Evolutionary conservation across 2,329 filamentous ascomycete genomes (phyloP).

Genomic region (Bipolaris sorokiniana): DNA sequence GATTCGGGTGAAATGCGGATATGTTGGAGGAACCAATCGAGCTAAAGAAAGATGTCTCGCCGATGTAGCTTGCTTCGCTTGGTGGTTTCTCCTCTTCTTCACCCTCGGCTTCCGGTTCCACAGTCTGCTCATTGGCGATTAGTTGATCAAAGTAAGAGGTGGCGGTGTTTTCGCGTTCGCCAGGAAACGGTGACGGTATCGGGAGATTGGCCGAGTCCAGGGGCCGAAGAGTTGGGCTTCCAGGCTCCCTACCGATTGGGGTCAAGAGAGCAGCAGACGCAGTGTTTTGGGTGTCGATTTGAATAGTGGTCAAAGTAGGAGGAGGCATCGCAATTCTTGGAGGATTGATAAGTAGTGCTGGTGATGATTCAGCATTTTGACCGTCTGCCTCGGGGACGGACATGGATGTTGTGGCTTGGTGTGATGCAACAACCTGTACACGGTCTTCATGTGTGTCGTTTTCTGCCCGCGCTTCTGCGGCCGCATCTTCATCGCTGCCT

Average conservation of each 20-base stretch:
- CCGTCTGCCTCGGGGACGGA: neutral
- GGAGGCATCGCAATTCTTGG: constrained; percentile 41
- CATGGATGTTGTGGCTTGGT: neutral
- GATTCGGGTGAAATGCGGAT: constrained; percentile 32
- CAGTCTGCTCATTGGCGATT: constrained; percentile 7
- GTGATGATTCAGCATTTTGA: constrained; percentile 3
- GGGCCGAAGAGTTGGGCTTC: constrained; percentile 43
- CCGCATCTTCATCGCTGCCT: neutral
- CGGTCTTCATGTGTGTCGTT: constrained; percentile 6
- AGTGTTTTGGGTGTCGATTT: constrained; percentile 26
- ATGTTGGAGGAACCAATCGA: constrained; percentile 38
- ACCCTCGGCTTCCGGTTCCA: neutral
- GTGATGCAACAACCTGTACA: constrained; percentile 3
- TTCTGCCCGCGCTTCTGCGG: neutral
- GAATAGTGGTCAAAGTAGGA: constrained; percentile 33
- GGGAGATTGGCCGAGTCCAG: constrained; percentile 46
- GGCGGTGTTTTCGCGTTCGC: constrained; percentile 27
- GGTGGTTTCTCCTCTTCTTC: constrained; percentile 18
- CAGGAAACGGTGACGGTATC: constrained; percentile 49
- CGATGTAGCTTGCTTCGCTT: constrained; percentile 33
- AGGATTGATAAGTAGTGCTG: constrained; percentile 3
- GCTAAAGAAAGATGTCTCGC: constrained; percentile 44
- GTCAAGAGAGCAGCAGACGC: constrained; percentile 30
- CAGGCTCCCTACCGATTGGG: constrained; percentile 43
- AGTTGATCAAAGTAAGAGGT: constrained; percentile 40